Evolutionary conservation across 495 filamentous ascomycete species (phyloP).

Genomic region (Lophium mytilinum): DNA sequence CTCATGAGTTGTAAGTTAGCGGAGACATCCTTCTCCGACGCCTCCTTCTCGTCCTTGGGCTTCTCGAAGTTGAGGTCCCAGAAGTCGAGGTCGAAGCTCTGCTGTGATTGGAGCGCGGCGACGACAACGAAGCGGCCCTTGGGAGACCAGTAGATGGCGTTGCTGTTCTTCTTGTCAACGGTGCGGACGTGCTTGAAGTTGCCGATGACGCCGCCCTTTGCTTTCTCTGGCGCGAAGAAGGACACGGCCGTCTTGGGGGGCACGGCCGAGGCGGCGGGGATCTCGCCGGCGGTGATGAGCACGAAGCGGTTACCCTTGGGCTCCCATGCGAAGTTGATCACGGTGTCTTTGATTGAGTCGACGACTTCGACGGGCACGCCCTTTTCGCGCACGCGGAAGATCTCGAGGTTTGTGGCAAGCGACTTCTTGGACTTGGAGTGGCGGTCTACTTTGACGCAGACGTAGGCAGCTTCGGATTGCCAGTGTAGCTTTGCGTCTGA

Average conservation of each 20-base stretch:
- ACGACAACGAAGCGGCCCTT: slow-evolving; percentile 91
- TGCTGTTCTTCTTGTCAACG: slow-evolving; percentile 96
- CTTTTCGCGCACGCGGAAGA: slow-evolving; percentile 94
- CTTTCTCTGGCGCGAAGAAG: slow-evolving; percentile 94
- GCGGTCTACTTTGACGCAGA: slow-evolving; percentile 97
- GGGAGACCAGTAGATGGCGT: slow-evolving; percentile 99
- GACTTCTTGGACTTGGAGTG: slow-evolving; percentile 99
- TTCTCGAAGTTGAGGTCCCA: slow-evolving; percentile 91
- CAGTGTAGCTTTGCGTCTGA: slow-evolving; percentile 94
- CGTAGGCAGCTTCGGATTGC: slow-evolving; percentile 87
- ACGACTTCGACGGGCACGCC: slow-evolving; percentile 97
- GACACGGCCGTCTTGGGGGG: slow-evolving; percentile 90
- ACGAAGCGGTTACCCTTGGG: slow-evolving; percentile 96
- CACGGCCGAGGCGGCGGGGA: slow-evolving; percentile 64
- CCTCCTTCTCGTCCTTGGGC: slow-evolving; percentile 69
- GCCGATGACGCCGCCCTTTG: slow-evolving; percentile 65
- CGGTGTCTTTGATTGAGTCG: slow-evolving; percentile 91
- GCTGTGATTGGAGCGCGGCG: slow-evolving; percentile 81
- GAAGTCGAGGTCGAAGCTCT: slow-evolving; percentile 93
- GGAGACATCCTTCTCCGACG: slow-evolving; percentile 85
- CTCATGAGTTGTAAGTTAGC: slow-evolving; percentile 92
- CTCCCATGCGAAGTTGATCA: slow-evolving; percentile 99
- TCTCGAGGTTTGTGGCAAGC: slow-evolving; percentile 91
- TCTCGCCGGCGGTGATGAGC: slow-evolving; percentile 88
- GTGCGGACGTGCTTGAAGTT: slow-evolving; percentile 94